phyloP scores from a whole-genome alignment of 441 rosid species.

The Jatropha podagrica region DNA sequence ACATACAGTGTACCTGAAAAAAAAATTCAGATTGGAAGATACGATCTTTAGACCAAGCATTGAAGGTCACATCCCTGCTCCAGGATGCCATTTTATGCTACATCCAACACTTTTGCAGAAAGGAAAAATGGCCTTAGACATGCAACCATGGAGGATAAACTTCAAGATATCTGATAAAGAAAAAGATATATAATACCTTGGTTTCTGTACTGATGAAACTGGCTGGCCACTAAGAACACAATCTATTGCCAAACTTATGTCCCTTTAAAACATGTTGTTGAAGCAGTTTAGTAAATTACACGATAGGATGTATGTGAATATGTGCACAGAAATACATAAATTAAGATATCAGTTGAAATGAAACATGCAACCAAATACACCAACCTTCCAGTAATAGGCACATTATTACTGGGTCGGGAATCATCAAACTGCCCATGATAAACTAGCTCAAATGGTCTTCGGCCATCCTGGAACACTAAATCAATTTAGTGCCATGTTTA shows the following conservation, averaged over 20 bases:
- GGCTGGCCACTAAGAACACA: constrained; percentile 74
- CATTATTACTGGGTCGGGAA: constrained; percentile 73
- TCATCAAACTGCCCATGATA: constrained; percentile 94
- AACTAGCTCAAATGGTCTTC: constrained; percentile 87
- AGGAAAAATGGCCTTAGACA: constrained; percentile 17
- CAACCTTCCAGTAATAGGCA: constrained; percentile 77
- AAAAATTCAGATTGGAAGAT: constrained; percentile 1
- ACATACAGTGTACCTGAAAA: constrained; percentile 17
- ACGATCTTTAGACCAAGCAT: neutral
- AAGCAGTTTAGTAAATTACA: constrained; percentile 17
- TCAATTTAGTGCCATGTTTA: constrained; percentile 13
- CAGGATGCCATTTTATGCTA: constrained; percentile 96
- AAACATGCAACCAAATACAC: constrained; percentile 18
- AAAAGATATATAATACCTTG: constrained; percentile 44
- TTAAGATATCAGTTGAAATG: neutral
- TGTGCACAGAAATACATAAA: neutral
- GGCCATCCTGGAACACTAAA: constrained; percentile 57
- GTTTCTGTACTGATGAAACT: constrained; percentile 63
- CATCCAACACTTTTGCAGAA: constrained; percentile 67
- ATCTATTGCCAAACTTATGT: constrained; percentile 67
- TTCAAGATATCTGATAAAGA: constrained; percentile 4
- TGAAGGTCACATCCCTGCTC: constrained; percentile 26
- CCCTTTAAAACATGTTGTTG: constrained; percentile 41
- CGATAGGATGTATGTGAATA: too few species aligned
- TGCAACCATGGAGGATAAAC: constrained; percentile 15